Percentiles rank a stretch among this genome's conserved stretches.
These are phyloP conservation scores for Colletotrichum trifolii DNA, from an alignment of 2,329 filamentous ascomycete species.

Conservation along the genomic window DNA sequence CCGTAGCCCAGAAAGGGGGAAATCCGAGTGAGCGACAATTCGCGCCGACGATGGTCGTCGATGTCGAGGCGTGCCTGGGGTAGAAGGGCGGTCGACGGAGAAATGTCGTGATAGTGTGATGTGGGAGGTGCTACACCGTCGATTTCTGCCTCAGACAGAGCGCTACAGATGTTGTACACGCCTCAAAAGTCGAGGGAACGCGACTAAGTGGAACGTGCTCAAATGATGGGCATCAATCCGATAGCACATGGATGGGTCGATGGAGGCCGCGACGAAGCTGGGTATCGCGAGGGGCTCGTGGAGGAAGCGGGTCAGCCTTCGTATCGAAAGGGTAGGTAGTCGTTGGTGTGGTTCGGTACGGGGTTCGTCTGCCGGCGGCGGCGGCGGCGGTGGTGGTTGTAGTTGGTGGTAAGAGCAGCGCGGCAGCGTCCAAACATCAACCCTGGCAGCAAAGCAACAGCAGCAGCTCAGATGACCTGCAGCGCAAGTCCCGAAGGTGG, in stretches of 20 bases:
- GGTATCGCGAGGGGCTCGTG: constrained; percentile 14
- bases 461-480: constrained; percentile 32
- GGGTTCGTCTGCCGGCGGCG: constrained; percentile 20
- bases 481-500: constrained; percentile 35
- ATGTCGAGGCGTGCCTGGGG: not conserved
- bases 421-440: constrained; percentile 31
- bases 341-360: constrained; percentile 21
- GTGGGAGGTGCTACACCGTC: constrained; percentile 21
- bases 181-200: constrained; percentile 12
- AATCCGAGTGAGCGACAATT: constrained; percentile 24
- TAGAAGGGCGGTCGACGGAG: constrained; percentile 3
- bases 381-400: constrained; percentile 21
- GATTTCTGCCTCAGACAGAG: constrained; percentile 17
- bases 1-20: constrained; percentile 37
- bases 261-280: constrained; percentile 20
- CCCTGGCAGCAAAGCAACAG: constrained; percentile 32
- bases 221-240: no score
- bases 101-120: constrained; percentile 35
- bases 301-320: constrained; percentile 16
- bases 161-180: constrained; percentile 5
- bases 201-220: constrained; percentile 12
- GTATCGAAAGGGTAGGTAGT: constrained; percentile 11
- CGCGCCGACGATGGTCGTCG: constrained; percentile 23
- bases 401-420: constrained; percentile 20
- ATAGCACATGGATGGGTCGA: constrained; percentile 14